phyloP scores from a whole-genome alignment of 495 filamentous ascomycete species.

The Acidomyces sp. region DNA sequence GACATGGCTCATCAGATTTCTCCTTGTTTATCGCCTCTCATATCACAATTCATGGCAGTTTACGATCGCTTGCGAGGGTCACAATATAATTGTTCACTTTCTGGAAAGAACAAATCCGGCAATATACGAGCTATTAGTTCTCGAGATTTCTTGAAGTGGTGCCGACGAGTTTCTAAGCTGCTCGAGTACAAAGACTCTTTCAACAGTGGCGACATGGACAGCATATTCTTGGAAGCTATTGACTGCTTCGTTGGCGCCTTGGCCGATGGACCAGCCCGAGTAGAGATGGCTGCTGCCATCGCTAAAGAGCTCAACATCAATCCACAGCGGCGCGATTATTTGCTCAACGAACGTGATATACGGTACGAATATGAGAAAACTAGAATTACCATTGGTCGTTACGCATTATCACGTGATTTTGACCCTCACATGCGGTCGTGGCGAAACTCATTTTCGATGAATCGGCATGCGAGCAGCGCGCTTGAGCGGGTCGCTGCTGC shows the following conservation, averaged over 20 bases:
- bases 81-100: conserved; percentile 38
- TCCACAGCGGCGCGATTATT: conserved; percentile 49
- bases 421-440: not conserved
- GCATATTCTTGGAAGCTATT: conserved; percentile 78
- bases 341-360: conserved; percentile 23
- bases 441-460: conserved; percentile 52
- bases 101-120: conserved; percentile 40
- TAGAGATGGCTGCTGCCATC: conserved; percentile 50
- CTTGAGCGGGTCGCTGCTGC: conserved; percentile 78
- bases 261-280: conserved; percentile 48
- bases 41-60: conserved; percentile 58
- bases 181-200: conserved; percentile 45
- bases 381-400: conserved; percentile 24
- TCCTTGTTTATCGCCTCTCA: conserved; percentile 54
- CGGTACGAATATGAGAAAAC: conserved; percentile 49
- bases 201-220: conserved; percentile 66
- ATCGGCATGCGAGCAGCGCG: conserved; percentile 53
- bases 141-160: conserved; percentile 83
- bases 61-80: conserved; percentile 52
- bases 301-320: conserved; percentile 78
- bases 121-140: conserved; percentile 52
- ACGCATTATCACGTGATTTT: too few species aligned
- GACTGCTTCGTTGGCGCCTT: conserved; percentile 78
- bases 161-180: conserved; percentile 50
- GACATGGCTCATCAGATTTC: conserved; percentile 58